Percentiles rank a stretch among this genome's conserved stretches.
These are phyloP conservation scores for Pseudocercospora fuligena DNA, from an alignment of 2,329 filamentous ascomycete species.

Conservation along the genomic window DNA sequence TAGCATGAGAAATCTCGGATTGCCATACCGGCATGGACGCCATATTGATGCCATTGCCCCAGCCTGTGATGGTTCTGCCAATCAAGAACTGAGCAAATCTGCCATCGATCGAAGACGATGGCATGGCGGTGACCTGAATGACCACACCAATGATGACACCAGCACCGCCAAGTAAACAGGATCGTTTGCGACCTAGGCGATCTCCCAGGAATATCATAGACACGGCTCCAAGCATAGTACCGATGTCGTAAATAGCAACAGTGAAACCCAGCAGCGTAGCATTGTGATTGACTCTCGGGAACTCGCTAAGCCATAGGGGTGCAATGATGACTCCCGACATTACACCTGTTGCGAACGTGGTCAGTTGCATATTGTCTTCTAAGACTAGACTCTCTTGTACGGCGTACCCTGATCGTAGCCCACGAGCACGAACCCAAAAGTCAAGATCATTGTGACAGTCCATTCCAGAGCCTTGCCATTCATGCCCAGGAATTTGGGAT, in stretches of 20 bases:
- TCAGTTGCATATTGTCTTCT: neutral
- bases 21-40: slow-evolving; percentile 12
- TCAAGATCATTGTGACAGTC: slow-evolving; percentile 6
- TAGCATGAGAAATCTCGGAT: slow-evolving; percentile 13
- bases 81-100: slow-evolving; percentile 10
- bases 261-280: slow-evolving; percentile 6
- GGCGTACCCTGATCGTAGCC: slow-evolving; percentile 11
- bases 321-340: slow-evolving; percentile 11
- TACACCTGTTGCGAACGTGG: neutral
- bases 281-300: slow-evolving; percentile 10
- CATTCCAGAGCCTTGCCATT: slow-evolving; percentile 14
- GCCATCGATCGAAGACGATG: slow-evolving; percentile 6
- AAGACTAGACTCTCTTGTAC: neutral
- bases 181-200: slow-evolving; percentile 3
- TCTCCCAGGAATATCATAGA: slow-evolving; percentile 11
- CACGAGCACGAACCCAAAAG: slow-evolving; percentile 12
- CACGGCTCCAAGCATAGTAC: slow-evolving; percentile 8
- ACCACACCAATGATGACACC: slow-evolving; percentile 8
- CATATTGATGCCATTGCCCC: slow-evolving; percentile 14
- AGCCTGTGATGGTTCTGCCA: slow-evolving; percentile 5
- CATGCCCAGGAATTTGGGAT: slow-evolving; percentile 11
- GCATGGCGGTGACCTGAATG: slow-evolving; percentile 10
- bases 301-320: slow-evolving; percentile 3
- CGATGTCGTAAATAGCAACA: slow-evolving; percentile 11
- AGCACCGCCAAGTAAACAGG: slow-evolving; percentile 3